A percentile compares a stretch with the other conserved stretches of the same genome.
These are phyloP conservation scores for Acer campestre DNA, from an alignment of 345 rosid genomes.

Conservation along the genomic window DNA sequence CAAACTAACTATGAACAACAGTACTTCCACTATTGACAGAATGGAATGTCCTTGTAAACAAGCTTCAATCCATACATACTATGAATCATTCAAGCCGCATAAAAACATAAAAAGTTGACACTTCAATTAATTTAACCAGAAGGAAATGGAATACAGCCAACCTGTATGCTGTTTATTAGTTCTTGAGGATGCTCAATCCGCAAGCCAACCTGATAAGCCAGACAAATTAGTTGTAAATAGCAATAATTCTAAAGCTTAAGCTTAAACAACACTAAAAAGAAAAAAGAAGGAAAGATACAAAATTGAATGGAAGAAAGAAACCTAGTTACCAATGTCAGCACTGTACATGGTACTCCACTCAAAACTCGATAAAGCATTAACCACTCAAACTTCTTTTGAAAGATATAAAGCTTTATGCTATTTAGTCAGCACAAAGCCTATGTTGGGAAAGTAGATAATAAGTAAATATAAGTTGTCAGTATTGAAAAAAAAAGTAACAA, in stretches of 20 bases:
- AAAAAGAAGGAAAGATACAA: neutral
- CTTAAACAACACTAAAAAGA: constrained; percentile 7
- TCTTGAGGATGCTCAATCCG: constrained; percentile 98
- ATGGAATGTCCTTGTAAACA: neutral
- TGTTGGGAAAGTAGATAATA: neutral
- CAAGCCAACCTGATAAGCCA: constrained; percentile 77
- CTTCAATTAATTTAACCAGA: neutral
- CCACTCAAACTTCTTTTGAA: too few species aligned
- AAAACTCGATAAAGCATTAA: neutral
- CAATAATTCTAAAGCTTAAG: neutral
- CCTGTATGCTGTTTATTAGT: constrained; percentile 89
- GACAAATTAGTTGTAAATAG: constrained; percentile 18
- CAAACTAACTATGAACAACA: neutral
- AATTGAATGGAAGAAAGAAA: constrained; percentile 3
- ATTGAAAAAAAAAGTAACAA: neutral
- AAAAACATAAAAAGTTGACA: neutral
- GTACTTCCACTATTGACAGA: neutral
- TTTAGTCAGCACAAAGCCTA: neutral
- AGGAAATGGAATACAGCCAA: constrained; percentile 17
- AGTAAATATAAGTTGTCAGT: neutral
- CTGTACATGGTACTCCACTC: neutral
- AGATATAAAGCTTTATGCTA: neutral
- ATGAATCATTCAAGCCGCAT: neutral
- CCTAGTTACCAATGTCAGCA: neutral
- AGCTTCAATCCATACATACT: neutral